These are phyloP conservation scores for Solanum chiquidenum DNA, from an alignment of 257 asterid genomes.

Conservation along the genomic window DNA sequence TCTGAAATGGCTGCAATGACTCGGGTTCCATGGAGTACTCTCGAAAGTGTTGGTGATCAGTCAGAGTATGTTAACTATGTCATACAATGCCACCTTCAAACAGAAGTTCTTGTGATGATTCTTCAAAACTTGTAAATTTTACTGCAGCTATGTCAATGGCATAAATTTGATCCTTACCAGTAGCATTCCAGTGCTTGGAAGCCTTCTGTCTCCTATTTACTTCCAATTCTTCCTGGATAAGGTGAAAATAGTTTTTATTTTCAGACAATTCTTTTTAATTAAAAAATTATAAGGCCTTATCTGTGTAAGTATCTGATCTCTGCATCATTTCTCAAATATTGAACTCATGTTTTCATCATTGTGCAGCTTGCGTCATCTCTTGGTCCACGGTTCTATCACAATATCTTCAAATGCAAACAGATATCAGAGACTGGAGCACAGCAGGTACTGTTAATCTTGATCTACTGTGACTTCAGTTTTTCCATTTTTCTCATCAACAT, in stretches of 20 bases:
- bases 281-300: not conserved
- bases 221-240: constrained; percentile 95
- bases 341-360: not conserved
- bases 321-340: not conserved
- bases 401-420: constrained; percentile 95
- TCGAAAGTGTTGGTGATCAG: constrained; percentile 99
- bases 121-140: constrained; percentile 17
- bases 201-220: constrained; percentile 84
- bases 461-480: not conserved
- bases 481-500: not conserved
- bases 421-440: constrained; percentile 98
- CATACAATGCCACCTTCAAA: not conserved
- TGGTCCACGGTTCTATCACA: constrained; percentile 86
- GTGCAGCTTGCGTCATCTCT: constrained; percentile 95
- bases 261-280: not conserved
- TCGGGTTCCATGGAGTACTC: constrained; percentile 95
- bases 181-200: constrained; percentile 95
- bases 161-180: constrained; percentile 68
- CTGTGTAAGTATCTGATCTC: not conserved
- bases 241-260: constrained; percentile 12
- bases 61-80: constrained; percentile 59
- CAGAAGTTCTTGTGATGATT: not conserved
- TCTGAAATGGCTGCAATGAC: constrained; percentile 96
- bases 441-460: constrained; percentile 39
- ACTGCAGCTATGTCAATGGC: constrained; percentile 86